Percentiles rank a stretch among this genome's conserved stretches.
Evolutionary conservation across 495 filamentous ascomycete genomes (phyloP).

Genomic region (Cenococcum geophilum): DNA sequence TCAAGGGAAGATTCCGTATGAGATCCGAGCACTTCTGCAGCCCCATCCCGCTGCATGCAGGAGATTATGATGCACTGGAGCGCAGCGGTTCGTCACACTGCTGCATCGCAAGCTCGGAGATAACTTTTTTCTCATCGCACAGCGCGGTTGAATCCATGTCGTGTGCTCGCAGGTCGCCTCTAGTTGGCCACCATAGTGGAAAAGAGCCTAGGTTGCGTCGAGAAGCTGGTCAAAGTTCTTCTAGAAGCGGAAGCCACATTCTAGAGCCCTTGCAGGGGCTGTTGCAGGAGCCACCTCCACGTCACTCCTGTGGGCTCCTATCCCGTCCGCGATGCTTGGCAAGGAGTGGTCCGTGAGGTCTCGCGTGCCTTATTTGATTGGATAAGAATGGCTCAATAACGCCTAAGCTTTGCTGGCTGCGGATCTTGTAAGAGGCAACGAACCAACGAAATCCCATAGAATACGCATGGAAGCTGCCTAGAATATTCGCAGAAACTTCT

Average conservation of each 20-base stretch:
- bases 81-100: not conserved
- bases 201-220: not conserved
- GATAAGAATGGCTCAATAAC: not conserved
- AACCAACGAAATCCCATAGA: not conserved
- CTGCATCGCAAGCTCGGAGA: not conserved
- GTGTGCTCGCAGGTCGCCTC: not conserved
- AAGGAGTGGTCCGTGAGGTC: not conserved
- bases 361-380: not conserved
- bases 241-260: not conserved
- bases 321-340: not conserved
- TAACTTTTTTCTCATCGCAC: not conserved
- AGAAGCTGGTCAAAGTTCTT: not conserved
- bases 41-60: not conserved
- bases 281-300: not conserved
- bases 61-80: not conserved
- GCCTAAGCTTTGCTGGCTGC: not conserved
- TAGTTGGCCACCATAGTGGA: not conserved
- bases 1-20: too few species aligned
- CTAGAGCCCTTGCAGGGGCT: not conserved
- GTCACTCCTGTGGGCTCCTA: not conserved
- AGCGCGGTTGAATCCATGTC: not conserved
- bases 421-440: not conserved
- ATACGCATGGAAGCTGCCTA: not conserved
- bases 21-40: too few species aligned
- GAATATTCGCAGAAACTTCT: not conserved